Percentiles rank a stretch among this genome's conserved stretches.
phyloP scores from a whole-genome alignment of 2,329 filamentous ascomycete species.

The Pseudocercospora vitis region DNA sequence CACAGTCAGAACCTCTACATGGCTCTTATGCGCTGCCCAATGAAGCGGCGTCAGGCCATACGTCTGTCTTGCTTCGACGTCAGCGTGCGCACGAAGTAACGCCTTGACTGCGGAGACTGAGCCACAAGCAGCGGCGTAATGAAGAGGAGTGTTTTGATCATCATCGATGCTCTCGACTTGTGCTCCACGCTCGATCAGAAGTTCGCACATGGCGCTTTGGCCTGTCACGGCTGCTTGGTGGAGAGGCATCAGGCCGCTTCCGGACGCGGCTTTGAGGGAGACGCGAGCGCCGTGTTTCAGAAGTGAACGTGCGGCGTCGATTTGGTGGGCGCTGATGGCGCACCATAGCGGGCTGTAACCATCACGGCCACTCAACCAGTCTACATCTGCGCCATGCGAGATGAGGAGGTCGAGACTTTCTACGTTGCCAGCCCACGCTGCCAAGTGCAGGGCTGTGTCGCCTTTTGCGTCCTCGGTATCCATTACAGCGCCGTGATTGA shows the following conservation, averaged over 20 bases:
- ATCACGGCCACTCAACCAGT: conserved; percentile 32
- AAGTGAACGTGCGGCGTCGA: conserved; percentile 30
- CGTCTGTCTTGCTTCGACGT: conserved; percentile 25
- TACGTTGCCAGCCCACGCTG: conserved; percentile 33
- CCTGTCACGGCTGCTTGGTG: conserved; percentile 35
- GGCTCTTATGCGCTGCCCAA: conserved; percentile 35
- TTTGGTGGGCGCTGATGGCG: conserved; percentile 32
- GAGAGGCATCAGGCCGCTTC: conserved; percentile 26
- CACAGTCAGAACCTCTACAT: conserved; percentile 29
- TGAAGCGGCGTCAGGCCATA: conserved; percentile 32
- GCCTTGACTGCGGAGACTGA: conserved; percentile 25
- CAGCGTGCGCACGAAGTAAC: conserved; percentile 27
- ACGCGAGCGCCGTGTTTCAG: conserved; percentile 33
- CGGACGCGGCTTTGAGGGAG: conserved; percentile 27
- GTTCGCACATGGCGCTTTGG: conserved; percentile 33
- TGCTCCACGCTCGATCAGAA: conserved; percentile 33
- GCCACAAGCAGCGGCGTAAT: conserved; percentile 33
- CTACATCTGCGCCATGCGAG: conserved; percentile 30
- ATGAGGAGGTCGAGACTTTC: conserved; percentile 30
- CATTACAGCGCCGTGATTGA: conserved; percentile 27
- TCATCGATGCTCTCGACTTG: conserved; percentile 31
- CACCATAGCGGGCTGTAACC: conserved; percentile 35
- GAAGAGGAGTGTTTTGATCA: conserved; percentile 31
- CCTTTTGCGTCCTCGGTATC: conserved; percentile 30
- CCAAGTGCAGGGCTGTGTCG: conserved; percentile 33